Conservation (phyloP, 1,139 yeast genomes). For the Pichiaceae sp. region DNA sequence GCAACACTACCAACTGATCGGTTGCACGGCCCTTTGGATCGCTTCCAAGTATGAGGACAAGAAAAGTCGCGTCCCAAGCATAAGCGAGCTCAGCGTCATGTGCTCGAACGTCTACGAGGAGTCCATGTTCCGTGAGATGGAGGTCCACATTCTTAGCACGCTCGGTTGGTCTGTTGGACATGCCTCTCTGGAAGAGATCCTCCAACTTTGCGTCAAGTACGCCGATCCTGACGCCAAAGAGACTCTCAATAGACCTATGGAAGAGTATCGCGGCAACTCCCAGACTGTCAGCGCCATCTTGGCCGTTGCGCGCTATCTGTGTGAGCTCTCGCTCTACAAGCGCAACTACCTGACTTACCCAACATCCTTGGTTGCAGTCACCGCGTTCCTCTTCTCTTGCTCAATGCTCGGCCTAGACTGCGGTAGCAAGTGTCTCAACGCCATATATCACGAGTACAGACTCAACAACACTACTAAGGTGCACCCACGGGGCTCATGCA, state of each 20-base stretch:
- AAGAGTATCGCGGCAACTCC: constrained; percentile 20
- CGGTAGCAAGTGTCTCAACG: constrained; percentile 24
- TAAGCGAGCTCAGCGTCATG: constrained; percentile 67
- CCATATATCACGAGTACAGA: constrained; percentile 14
- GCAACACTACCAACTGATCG: constrained; percentile 86
- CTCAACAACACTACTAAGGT: constrained; percentile 2
- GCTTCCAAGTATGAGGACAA: constrained; percentile 92
- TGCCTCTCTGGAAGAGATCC: constrained; percentile 46
- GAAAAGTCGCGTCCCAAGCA: constrained; percentile 74
- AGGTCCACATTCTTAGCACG: constrained; percentile 76
- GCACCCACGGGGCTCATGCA: neutral
- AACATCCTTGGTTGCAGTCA: constrained; percentile 55
- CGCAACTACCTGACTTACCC: constrained; percentile 55
- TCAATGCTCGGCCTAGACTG: constrained; percentile 42
- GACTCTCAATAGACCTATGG: constrained; percentile 19
- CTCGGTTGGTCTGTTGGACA: constrained; percentile 74
- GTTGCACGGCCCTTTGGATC: constrained; percentile 90
- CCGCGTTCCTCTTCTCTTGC: constrained; percentile 68
- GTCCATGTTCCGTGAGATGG: constrained; percentile 93
- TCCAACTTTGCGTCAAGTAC: constrained; percentile 42
- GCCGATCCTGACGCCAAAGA: constrained; percentile 26
- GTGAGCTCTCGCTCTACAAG: constrained; percentile 72
- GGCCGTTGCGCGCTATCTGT: constrained; percentile 56
- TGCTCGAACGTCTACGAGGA: constrained; percentile 83
- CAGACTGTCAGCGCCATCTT: constrained; percentile 41